Percentiles rank a stretch among this genome's conserved stretches.
Conservation (phyloP, 257 asterid species). For the Lithospermum erythrorhizon region DNA sequence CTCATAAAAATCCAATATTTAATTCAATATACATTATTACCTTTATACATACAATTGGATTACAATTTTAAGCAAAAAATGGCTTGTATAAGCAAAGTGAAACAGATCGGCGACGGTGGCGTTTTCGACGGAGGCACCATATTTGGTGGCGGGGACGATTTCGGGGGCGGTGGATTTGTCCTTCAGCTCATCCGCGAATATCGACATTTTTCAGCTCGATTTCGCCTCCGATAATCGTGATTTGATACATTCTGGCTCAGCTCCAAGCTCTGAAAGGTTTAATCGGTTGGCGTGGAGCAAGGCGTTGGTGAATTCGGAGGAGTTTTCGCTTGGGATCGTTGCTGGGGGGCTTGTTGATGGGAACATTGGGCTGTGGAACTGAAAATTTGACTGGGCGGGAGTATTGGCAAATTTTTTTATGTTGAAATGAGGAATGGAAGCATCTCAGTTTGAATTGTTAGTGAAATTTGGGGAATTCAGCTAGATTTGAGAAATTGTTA, state of each 20-base stretch:
- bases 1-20: no score
- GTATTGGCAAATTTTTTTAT: no score
- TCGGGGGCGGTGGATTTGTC: constrained; percentile 99
- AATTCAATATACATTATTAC: no score
- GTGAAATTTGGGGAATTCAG: no score
- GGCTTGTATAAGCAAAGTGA: constrained; percentile 65
- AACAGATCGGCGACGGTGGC: constrained; percentile 96
- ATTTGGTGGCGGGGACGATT: constrained; percentile 97
- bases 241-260: constrained; percentile 48
- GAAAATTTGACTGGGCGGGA: constrained; percentile 43
- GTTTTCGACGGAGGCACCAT: constrained; percentile 77
- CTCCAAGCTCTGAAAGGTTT: constrained; percentile 72
- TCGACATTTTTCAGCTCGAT: constrained; percentile 84
- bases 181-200: constrained; percentile 90
- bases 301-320: constrained; percentile 52
- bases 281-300: constrained; percentile 75
- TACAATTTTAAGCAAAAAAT: constrained; percentile 9
- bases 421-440: no score
- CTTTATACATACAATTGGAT: no score
- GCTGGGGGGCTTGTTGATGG: constrained; percentile 89
- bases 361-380: constrained; percentile 69
- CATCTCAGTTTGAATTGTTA: no score
- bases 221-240: constrained; percentile 75
- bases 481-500: no score
- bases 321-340: constrained; percentile 51